A percentile compares a stretch with the other conserved stretches of the same genome.
These are phyloP conservation scores for Cinnamomum chago DNA, from an alignment of 164 flowering plant genomes.

Conservation along the genomic window DNA sequence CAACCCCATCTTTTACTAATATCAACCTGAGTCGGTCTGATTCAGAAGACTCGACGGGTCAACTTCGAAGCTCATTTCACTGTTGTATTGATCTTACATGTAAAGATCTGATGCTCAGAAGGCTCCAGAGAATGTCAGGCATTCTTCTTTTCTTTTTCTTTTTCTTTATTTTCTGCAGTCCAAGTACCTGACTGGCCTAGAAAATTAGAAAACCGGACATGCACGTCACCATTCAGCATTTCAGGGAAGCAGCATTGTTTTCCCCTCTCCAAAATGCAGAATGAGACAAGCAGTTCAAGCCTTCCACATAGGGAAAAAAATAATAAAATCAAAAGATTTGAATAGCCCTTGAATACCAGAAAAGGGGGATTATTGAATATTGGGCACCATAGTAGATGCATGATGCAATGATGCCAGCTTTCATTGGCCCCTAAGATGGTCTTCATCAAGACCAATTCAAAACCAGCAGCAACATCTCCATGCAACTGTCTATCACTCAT, in stretches of 20 bases:
- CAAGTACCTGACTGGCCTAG: not conserved
- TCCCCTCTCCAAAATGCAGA: not conserved
- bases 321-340: not conserved
- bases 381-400: not conserved
- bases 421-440: not conserved
- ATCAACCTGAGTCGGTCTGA: too few relatives aligned
- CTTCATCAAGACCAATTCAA: not conserved
- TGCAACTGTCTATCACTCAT: not conserved
- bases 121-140: not conserved
- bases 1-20: too few relatives aligned
- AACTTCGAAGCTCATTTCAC: not conserved
- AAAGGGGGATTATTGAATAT: not conserved
- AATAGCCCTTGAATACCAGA: not conserved
- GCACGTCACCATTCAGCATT: not conserved
- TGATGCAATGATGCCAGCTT: not conserved
- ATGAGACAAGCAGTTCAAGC: not conserved
- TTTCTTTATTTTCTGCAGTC: not conserved
- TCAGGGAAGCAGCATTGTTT: not conserved
- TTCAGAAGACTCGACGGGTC: not conserved
- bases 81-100: not conserved
- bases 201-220: not conserved
- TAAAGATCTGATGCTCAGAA: not conserved
- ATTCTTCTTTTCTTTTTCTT: not conserved
- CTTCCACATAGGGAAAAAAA: too few relatives aligned
- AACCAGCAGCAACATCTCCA: not conserved